Base-by-base conservation (phyloP, 169 alveolate species). In the Eimeria acervulina region DNA sequence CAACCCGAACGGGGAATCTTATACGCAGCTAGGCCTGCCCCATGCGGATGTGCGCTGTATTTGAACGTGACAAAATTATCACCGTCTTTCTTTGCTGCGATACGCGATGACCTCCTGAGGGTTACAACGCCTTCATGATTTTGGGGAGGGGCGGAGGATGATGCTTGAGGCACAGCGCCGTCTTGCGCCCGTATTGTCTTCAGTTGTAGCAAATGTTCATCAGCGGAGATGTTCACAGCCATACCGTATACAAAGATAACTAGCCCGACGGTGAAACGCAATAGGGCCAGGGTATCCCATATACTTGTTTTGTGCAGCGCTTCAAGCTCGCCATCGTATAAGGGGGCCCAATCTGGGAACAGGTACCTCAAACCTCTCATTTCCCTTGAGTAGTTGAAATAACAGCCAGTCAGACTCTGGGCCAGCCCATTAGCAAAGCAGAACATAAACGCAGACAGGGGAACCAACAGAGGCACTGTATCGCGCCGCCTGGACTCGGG, bases 181-280 rank as follows among this genome's bases (percentile, higher is more conserved):
- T 80, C 89, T 2, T 80, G 89, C 68, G 66, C 89, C 59, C 84
- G 47, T n/a, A 55, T 33, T 33, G 55, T 31, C 12, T n/a, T 66
- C 76, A 89, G 12, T 76, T 89, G 72, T 68, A 89, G 44, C 36
- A 63, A 44, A 38, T 63, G 55, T 6, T 40, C 47, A 61, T 89
- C 95, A 19, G 95, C 51, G 33, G 23, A 59, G 21, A 89, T 68
- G 95, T 89, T 89, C 95, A 70, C 87, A 17, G 59, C 70, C 95
- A 89, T 89, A 7, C 87, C 95, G 47, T 74, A 89, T 1, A 89
- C 17, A 23, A 89, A 89, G 51, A 42, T 10, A 26, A 28, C 63
- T 7, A 36, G 15, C 40, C 95, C 95, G 26, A 33, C 38, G 7
- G 19, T 38, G 33, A 68, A 66, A 26, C 95, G 95, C 23, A 42